phyloP scores from a whole-genome alignment of 495 filamentous ascomycete species.

The Antarctomyces pellizariae region DNA sequence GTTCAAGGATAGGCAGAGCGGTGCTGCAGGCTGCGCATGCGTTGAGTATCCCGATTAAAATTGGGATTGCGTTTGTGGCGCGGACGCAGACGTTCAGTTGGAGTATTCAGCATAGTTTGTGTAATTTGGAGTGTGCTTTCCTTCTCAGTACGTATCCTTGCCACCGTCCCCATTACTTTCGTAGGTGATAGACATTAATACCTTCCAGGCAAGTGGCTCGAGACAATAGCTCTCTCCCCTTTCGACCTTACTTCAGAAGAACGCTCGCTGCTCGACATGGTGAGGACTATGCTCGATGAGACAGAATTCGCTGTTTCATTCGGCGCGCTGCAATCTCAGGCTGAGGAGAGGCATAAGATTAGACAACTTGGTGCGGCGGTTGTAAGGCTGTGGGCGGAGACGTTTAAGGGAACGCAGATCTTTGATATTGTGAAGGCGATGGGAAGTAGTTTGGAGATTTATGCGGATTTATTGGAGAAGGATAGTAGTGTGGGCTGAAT shows the following conservation, averaged over 20 bases:
- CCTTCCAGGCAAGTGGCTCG: constrained; percentile 22
- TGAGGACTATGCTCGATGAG: constrained; percentile 55
- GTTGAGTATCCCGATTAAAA: constrained; percentile 39
- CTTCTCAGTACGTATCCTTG: constrained; percentile 35
- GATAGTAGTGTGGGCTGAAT: no score
- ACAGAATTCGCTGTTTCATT: constrained; percentile 42
- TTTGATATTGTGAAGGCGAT: constrained; percentile 44
- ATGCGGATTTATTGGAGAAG: constrained; percentile 39
- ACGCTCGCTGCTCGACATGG: constrained; percentile 35
- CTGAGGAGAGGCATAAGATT: constrained; percentile 25
- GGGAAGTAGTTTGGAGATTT: constrained; percentile 34
- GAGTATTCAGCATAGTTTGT: constrained; percentile 49
- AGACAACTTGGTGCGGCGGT: constrained; percentile 37
- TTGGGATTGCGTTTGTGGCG: constrained; percentile 44
- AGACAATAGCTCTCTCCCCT: constrained; percentile 15
- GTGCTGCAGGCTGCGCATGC: constrained; percentile 48
- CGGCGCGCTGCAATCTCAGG: constrained; percentile 15
- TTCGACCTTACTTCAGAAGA: constrained; percentile 30
- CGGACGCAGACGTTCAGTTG: constrained; percentile 43
- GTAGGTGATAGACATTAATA: not conserved
- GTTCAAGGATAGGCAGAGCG: constrained; percentile 30
- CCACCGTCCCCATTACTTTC: no score
- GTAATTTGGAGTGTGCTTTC: constrained; percentile 46
- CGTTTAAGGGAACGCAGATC: constrained; percentile 42
- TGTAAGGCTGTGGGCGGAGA: constrained; percentile 40